Evolutionary conservation across 345 rosid genomes (phyloP), one percentile per base, ranked within the genome.

Genomic region (Citrus trifoliata): DNA sequence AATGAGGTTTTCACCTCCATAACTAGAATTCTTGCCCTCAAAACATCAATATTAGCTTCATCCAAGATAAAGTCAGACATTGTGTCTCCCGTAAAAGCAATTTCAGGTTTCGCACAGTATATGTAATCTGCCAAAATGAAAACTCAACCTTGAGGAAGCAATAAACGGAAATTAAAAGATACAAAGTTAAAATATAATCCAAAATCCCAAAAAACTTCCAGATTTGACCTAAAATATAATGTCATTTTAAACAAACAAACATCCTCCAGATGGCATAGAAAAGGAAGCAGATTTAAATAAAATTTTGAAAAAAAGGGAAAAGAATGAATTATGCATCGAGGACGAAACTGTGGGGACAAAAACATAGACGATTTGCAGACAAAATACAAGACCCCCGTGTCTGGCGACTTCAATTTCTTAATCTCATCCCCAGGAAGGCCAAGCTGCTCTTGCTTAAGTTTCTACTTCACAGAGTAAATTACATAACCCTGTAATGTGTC

Each of bases 71-170:
- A 94, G 84, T 96, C 95, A 7, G 92, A 86, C 75, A 67, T 93
- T 24, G 99, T 94, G 77, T 96, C 98, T 82, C 99, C 97, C 0
- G 98, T 96, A 85, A 96, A 96, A 69, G 99, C 97, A 66, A 96
- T 88, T 90, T 94, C 97, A 40, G 97, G 95, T 64, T 83, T 71
- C 67, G 89, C 30, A 79, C 75, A 65, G 90, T 89, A 80, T 86
- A 27, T 38, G 98, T 94, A 69, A 96, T 92, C 99, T 96, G 93
- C 71, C 77, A 82, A 81, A 25, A 84, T 64, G 76, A 67, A 81
- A 83, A 62, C 59, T 56, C 27, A 70, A 76, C 68, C 73, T 72
- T 73, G 67, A 10, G 56, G 59, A 64, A 74, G 65, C 22, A 66
- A 70, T 56, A 75, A 69, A 73, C 28, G 55, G 18, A 46, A 38